These are phyloP conservation scores for Melastoma candidum DNA, from an alignment of 441 rosid genomes.

Conservation along the genomic window DNA sequence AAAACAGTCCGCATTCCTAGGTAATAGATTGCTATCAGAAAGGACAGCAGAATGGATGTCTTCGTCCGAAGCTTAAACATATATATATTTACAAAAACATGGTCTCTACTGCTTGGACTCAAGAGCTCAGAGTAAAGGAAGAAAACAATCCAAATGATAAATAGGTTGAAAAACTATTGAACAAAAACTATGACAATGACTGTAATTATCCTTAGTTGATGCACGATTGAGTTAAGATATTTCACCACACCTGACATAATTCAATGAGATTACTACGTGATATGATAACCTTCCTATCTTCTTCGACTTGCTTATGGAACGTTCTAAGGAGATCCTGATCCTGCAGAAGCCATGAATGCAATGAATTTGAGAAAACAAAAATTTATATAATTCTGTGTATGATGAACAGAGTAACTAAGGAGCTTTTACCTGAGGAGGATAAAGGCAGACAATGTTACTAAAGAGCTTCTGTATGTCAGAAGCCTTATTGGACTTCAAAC, in stretches of 20 bases:
- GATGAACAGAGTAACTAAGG: too few species aligned
- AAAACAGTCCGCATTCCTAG: too few species aligned
- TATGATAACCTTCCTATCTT: conserved; percentile 75
- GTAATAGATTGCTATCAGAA: too few species aligned
- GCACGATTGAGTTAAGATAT: not conserved
- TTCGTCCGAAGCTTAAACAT: too few species aligned
- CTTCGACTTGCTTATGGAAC: conserved; percentile 88
- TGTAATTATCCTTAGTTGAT: too few species aligned
- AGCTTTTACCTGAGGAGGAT: conserved; percentile 67
- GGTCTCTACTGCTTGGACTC: too few species aligned
- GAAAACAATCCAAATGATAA: too few species aligned
- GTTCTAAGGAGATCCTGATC: conserved; percentile 64
- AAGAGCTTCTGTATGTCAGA: conserved; percentile 68
- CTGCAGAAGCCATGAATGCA: conserved; percentile 27
- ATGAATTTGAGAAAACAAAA: not conserved
- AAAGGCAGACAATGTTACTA: conserved; percentile 51
- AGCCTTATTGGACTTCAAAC: conserved; percentile 43
- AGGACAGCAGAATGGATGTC: too few species aligned
- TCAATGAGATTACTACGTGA: conserved; percentile 80
- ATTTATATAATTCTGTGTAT: not conserved
- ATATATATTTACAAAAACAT: too few species aligned
- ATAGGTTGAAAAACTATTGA: too few species aligned
- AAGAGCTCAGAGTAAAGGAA: too few species aligned
- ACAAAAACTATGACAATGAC: too few species aligned
- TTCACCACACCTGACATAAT: conserved; percentile 52